A percentile compares a stretch with the other conserved stretches of the same genome.
These are phyloP conservation scores for Jacaranda copaia DNA, from an alignment of 257 asterid species.

Conservation along the genomic window DNA sequence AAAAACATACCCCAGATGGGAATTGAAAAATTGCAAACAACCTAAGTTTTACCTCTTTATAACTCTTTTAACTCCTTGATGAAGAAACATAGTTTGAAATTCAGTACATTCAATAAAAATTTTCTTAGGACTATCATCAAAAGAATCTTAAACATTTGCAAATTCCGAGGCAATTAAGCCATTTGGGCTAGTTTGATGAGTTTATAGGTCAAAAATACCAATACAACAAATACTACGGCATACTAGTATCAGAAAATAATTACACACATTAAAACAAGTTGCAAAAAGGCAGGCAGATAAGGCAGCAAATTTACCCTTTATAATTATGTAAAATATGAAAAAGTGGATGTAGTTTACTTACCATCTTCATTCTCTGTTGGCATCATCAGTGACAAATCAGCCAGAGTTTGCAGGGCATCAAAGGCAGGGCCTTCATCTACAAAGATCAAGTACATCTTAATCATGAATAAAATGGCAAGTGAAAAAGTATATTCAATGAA, in stretches of 20 bases:
- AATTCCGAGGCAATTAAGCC: conserved; percentile 15
- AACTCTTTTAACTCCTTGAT: conserved; percentile 25
- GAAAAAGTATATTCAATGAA: conserved; percentile 25
- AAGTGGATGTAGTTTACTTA: conserved; percentile 41
- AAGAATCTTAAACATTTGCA: conserved; percentile 1
- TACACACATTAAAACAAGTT: background rate
- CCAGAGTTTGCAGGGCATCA: conserved; percentile 85
- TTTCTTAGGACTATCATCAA: conserved; percentile 19
- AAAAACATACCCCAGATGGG: conserved; percentile 12
- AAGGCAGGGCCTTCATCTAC: conserved; percentile 78
- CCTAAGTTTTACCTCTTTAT: background rate
- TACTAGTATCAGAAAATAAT: too few relatives aligned
- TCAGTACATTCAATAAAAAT: background rate
- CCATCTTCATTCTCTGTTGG: conserved; percentile 83
- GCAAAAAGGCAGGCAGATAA: conserved; percentile 25
- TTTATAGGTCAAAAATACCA: conserved; percentile 15
- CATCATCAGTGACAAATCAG: conserved; percentile 86
- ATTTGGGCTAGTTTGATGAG: conserved; percentile 4
- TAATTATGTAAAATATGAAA: conserved; percentile 24
- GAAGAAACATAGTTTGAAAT: conserved; percentile 11
- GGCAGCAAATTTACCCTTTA: conserved; percentile 23
- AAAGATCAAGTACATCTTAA: conserved; percentile 37
- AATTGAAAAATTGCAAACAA: conserved; percentile 20
- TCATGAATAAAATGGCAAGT: conserved; percentile 27
- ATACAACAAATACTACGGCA: background rate